phyloP scores from a whole-genome alignment of 2,329 filamentous ascomycete species.

The Boeremia exigua region DNA sequence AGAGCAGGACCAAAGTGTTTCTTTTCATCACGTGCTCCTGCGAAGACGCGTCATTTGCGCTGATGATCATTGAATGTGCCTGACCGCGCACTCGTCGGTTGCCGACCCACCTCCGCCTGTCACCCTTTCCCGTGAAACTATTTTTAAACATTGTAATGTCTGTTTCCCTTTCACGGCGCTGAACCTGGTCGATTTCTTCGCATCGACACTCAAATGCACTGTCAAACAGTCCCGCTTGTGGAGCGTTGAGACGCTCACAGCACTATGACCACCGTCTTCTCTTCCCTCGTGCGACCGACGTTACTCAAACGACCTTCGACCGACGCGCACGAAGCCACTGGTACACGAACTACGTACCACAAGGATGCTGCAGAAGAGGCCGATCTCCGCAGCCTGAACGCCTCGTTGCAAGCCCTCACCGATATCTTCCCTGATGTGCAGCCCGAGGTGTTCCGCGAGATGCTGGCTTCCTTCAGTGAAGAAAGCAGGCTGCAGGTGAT shows the following conservation, averaged over 20 bases:
- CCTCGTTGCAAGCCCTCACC: slow-evolving; percentile 70
- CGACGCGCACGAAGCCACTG: slow-evolving; percentile 12
- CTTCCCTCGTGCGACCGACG: slow-evolving; percentile 42
- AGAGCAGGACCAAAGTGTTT: too few relatives aligned
- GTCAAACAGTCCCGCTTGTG: not conserved
- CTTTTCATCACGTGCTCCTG: not conserved
- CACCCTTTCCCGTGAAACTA: slow-evolving; percentile 3
- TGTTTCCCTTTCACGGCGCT: not conserved
- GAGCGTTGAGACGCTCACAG: slow-evolving; percentile 17
- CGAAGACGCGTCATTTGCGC: slow-evolving; percentile 7
- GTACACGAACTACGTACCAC: slow-evolving; percentile 4
- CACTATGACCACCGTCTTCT: slow-evolving; percentile 45
- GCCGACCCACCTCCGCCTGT: not conserved
- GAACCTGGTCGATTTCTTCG: not conserved
- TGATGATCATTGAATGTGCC: slow-evolving; percentile 4
- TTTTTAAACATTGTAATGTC: slow-evolving; percentile 3
- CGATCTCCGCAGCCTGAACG: slow-evolving; percentile 73
- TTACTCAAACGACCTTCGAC: slow-evolving; percentile 24
- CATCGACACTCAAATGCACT: not conserved
- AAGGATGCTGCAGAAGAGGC: slow-evolving; percentile 56
- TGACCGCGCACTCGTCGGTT: not conserved
- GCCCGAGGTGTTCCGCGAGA: slow-evolving; percentile 81
- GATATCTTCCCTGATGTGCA: slow-evolving; percentile 82
- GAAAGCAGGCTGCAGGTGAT: slow-evolving; percentile 79
- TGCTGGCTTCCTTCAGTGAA: slow-evolving; percentile 75